Conservation (phyloP, 352 stramenopile species). For the Phytophthora melonis region DNA sequence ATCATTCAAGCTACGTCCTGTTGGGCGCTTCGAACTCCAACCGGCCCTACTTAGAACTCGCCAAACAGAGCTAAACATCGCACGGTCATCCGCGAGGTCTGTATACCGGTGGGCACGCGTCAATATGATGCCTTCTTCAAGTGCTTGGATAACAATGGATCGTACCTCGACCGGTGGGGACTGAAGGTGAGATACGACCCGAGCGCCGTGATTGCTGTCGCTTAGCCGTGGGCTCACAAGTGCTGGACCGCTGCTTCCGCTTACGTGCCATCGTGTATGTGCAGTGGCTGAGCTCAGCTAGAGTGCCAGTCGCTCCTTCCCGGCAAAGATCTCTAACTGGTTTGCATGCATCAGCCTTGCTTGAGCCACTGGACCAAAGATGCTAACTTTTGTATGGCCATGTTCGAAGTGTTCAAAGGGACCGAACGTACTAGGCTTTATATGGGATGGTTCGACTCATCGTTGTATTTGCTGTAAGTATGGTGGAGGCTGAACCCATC, state of each 20-base stretch:
- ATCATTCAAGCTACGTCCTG: background rate
- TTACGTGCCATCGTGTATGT: background rate
- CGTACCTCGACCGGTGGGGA: background rate
- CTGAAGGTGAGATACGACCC: background rate
- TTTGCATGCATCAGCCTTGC: too few species aligned
- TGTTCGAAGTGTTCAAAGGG: too few species aligned
- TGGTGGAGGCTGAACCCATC: too few species aligned
- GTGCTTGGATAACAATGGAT: background rate
- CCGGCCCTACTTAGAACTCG: background rate
- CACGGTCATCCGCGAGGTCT: background rate
- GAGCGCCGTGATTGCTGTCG: background rate
- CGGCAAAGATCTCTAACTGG: too few species aligned
- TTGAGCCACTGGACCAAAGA: too few species aligned
- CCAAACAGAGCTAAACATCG: background rate
- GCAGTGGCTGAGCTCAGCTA: background rate
- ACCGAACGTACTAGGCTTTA: too few species aligned
- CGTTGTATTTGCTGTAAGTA: too few species aligned
- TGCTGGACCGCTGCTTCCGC: background rate
- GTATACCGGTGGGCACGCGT: background rate
- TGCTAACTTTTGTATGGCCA: too few species aligned
- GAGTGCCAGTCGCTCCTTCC: too few species aligned
- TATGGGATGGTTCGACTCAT: too few species aligned
- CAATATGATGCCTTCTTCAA: background rate
- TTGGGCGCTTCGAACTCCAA: constrained; percentile 1
- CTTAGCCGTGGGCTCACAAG: background rate